Conservation (phyloP, 2,329 filamentous ascomycete species). For the Magnaporthiopsis rhizophila region DNA sequence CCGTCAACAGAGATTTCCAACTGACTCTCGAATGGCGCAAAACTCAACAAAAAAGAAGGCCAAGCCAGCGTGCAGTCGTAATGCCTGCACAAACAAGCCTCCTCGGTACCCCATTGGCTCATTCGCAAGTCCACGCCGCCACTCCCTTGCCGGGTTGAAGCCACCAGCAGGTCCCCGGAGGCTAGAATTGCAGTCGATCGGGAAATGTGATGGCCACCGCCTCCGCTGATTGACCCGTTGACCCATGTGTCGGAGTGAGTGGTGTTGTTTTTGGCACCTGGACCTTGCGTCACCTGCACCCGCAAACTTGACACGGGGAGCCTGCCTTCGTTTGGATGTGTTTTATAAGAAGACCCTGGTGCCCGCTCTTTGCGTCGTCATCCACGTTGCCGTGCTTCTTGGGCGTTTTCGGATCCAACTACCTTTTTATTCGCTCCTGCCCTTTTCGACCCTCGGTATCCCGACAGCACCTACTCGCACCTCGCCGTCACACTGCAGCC, state of each 20-base stretch:
- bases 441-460: background rate
- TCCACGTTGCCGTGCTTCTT: background rate
- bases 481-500: too few species aligned
- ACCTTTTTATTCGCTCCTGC: background rate
- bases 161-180: background rate
- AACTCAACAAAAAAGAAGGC: background rate
- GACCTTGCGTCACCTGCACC: background rate
- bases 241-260: background rate
- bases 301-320: background rate
- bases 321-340: background rate
- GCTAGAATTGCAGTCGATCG: background rate
- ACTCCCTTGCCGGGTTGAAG: background rate
- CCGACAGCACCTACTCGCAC: background rate
- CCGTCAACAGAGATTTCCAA: background rate
- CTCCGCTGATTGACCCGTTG: background rate
- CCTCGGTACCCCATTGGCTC: too few species aligned
- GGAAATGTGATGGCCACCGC: too few species aligned
- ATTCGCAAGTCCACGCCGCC: background rate
- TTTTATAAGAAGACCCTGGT: background rate
- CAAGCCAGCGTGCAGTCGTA: background rate
- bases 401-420: background rate
- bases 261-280: background rate
- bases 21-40: too few species aligned
- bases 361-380: background rate
- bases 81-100: background rate